Percentiles rank a stretch among this genome's conserved stretches.
These are phyloP conservation scores for Clonostachys sp. DNA, from an alignment of 2,329 filamentous ascomycete genomes.

Conservation along the genomic window DNA sequence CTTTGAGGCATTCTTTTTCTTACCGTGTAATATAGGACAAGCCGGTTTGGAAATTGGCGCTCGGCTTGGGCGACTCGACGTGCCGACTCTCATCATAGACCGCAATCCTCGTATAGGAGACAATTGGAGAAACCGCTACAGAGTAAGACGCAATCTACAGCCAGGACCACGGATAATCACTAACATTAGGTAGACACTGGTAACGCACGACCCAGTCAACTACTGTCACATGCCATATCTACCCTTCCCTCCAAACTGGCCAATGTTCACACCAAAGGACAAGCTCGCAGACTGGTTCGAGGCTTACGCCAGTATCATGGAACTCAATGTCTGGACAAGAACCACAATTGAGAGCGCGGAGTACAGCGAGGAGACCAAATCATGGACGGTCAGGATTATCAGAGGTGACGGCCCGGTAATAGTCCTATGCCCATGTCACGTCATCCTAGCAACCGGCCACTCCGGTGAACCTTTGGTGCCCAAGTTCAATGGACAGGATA, in stretches of 20 bases:
- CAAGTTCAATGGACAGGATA: slow-evolving; percentile 26
- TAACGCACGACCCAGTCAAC: slow-evolving; percentile 10
- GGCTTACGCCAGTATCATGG: slow-evolving; percentile 39
- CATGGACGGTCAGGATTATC: slow-evolving; percentile 28
- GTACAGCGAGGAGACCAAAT: slow-evolving; percentile 25
- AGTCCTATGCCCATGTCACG: slow-evolving; percentile 26
- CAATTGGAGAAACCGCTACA: slow-evolving; percentile 45
- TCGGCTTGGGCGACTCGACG: slow-evolving; percentile 15
- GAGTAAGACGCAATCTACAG: slow-evolving; percentile 2
- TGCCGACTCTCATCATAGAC: slow-evolving; percentile 33
- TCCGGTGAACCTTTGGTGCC: slow-evolving; percentile 32
- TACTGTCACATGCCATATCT: slow-evolving; percentile 13
- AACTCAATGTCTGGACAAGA: slow-evolving; percentile 38
- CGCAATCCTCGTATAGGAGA: slow-evolving; percentile 37
- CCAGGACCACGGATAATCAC: neutral
- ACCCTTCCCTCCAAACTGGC: slow-evolving; percentile 13
- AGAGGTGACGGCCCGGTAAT: slow-evolving; percentile 13
- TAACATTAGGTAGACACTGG: slow-evolving; percentile 11
- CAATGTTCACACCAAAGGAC: slow-evolving; percentile 31
- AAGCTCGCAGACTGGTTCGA: slow-evolving; percentile 44
- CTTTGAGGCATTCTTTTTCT: neutral
- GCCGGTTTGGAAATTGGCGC: slow-evolving; percentile 32
- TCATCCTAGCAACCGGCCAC: slow-evolving; percentile 43
- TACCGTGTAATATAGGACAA: slow-evolving; percentile 21
- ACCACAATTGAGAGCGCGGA: slow-evolving; percentile 28